Conservation (phyloP, 1,284 basidiomycete species). For the Ustilago xerochloae region DNA sequence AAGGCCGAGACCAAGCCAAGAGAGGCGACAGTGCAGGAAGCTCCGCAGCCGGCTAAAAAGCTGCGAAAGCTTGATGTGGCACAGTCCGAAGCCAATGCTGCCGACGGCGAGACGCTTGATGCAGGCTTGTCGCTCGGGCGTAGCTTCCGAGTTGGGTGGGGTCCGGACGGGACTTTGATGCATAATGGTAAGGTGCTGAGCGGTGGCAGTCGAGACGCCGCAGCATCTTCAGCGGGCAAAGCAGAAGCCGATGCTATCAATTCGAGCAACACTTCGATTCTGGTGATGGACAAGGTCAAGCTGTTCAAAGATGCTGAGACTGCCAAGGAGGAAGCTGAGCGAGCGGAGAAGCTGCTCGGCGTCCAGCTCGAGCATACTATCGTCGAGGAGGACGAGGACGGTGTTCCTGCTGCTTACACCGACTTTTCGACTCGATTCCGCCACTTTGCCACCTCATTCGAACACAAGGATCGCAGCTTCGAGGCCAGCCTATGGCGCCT, state of each 20-base stretch:
- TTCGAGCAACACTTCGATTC: slow-evolving; percentile 23
- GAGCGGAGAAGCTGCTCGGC: slow-evolving; percentile 76
- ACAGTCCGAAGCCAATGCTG: slow-evolving; percentile 74
- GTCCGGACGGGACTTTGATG: slow-evolving; percentile 80
- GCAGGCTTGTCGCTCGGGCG: slow-evolving; percentile 86
- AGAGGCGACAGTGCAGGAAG: slow-evolving; percentile 11
- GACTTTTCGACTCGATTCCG: slow-evolving; percentile 77
- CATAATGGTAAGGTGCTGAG: slow-evolving; percentile 74
- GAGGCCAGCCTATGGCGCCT: slow-evolving; percentile 81
- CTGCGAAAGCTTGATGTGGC: slow-evolving; percentile 50
- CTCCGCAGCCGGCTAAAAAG: slow-evolving; percentile 51
- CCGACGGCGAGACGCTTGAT: slow-evolving; percentile 79
- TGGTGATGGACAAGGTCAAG: slow-evolving; percentile 49
- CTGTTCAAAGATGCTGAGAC: slow-evolving; percentile 49
- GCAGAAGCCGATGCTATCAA: slow-evolving; percentile 13
- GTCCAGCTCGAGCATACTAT: slow-evolving; percentile 82
- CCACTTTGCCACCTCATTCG: slow-evolving; percentile 81
- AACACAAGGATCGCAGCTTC: slow-evolving; percentile 76
- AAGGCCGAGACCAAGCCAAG: slow-evolving; percentile 11
- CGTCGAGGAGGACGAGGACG: slow-evolving; percentile 73
- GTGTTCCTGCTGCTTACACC: slow-evolving; percentile 71
- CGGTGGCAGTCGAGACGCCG: background rate
- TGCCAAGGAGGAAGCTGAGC: slow-evolving; percentile 33
- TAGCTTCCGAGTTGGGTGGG: slow-evolving; percentile 91
- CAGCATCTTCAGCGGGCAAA: slow-evolving; percentile 10